These are phyloP conservation scores for Ogataea pilisensis DNA, from an alignment of 805 yeast species.

Conservation along the genomic window DNA sequence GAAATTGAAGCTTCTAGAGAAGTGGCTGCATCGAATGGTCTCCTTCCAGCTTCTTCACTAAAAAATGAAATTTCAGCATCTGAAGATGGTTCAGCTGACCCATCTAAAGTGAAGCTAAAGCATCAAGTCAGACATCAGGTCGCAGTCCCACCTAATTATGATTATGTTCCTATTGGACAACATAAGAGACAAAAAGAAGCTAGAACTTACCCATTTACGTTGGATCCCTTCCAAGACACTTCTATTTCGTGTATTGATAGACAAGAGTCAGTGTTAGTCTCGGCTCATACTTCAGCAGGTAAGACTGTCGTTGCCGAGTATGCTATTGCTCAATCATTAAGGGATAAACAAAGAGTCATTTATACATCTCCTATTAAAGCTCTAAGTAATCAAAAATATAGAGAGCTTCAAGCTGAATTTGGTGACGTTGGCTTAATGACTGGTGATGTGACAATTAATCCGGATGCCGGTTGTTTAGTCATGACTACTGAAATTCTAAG, in stretches of 20 bases:
- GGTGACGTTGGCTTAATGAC: conserved; percentile 94
- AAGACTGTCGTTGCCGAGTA: conserved; percentile 96
- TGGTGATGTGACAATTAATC: conserved; percentile 96
- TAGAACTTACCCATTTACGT: conserved; percentile 82
- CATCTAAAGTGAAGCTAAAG: conserved; percentile 53
- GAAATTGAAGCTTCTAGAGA: conserved; percentile 89
- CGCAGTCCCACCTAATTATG: conserved; percentile 88
- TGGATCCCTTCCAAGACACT: conserved; percentile 98
- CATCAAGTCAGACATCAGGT: conserved; percentile 98
- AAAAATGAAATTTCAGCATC: too few relatives aligned
- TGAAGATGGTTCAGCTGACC: conserved; percentile 29
- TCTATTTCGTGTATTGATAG: conserved; percentile 95
- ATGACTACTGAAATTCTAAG: conserved; percentile 97
- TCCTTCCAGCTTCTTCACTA: conserved; percentile 34
- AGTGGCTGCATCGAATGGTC: conserved; percentile 76
- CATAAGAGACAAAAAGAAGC: conserved; percentile 80
- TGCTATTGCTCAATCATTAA: conserved; percentile 91
- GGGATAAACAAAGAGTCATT: conserved; percentile 89
- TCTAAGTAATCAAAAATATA: conserved; percentile 86
- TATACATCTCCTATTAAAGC: conserved; percentile 96
- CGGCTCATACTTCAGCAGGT: conserved; percentile 98
- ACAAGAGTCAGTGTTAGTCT: conserved; percentile 88
- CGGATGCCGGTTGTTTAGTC: conserved; percentile 92
- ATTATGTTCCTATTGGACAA: conserved; percentile 82
- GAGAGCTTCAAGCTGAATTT: conserved; percentile 89